Evolutionary conservation across 176 grass and related monocot species (phyloP).

Genomic region (Hordeum vulgare): MorexV3_pseudomolecules_assembly NC_058523.1:470621707-470622206

Average conservation of each 20-base stretch:
- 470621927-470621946: slow-evolving; percentile 26
- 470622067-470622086: slow-evolving; percentile 97
- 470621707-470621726: slow-evolving; percentile 35
- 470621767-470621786: slow-evolving; percentile 81
- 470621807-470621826: slow-evolving; percentile 90
- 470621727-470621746: slow-evolving; percentile 45
- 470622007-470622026: slow-evolving; percentile 75
- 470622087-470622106: slow-evolving; percentile 90
- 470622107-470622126: slow-evolving; percentile 70
- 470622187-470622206: slow-evolving; percentile 5
- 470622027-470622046: slow-evolving; percentile 66
- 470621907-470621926: slow-evolving; percentile 1
- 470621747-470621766: slow-evolving; percentile 58
- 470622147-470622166: background rate
- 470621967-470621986: slow-evolving; percentile 92
- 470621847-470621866: slow-evolving; percentile 39
- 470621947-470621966: slow-evolving; percentile 92
- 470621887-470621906: background rate
- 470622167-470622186: slow-evolving; percentile 7
- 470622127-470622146: slow-evolving; percentile 33
- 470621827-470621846: slow-evolving; percentile 91
- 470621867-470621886: background rate
- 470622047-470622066: slow-evolving; percentile 90
- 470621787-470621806: slow-evolving; percentile 79
- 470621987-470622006: slow-evolving; percentile 88